Base-by-base conservation (phyloP, 495 filamentous ascomycete species). In the Astrothelium subdiscretum region DNA sequence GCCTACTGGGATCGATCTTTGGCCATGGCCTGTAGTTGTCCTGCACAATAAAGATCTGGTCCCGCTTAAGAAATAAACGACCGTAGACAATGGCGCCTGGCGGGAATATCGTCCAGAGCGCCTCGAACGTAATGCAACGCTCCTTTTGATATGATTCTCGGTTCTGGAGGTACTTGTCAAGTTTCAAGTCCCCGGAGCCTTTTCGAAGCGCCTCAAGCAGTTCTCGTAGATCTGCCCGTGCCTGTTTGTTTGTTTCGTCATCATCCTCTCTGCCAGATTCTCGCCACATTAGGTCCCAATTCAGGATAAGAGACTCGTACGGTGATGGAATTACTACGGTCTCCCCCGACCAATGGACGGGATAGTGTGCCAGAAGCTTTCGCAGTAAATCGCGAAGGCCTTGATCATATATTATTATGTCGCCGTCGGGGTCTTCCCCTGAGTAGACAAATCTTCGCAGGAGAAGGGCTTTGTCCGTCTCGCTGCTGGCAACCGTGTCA, bases 31-130 rank as follows among this genome's bases (percentile, higher is more conserved):
- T 32, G 59, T 12, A 31, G 4, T 48, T 48, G 38, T 48, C 35
- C 26, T 65, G 38, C 5, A 63, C 67, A 29, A 67, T 52, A 48
- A 67, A 68, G 18, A 66, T 40, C 58, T 67, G 69, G 18, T 48
- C 32, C 38, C 61, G 35, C 8, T 61, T 58, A 29, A 60, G 61
- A 59, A 71, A 70, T 1, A 62, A 35, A 22, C 35, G 58, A 26
- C 29, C 24, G 32, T 63, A 61, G 1, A 71, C 60, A 18, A 65
- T 27, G 4, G 48, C 32, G 10, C 69, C 67, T 2, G 69, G 69
- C 13, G 59, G 26, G 44, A 71, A 71, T 4, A 71, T 5, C 12
- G 69, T 66, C 69, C 69, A 71, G 5, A 71, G 43, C 10, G 57
- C 54, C 12, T 66, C 65, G 57, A 64, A 71, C 40, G 65, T 64